Evolutionary conservation across 2,329 filamentous ascomycete genomes (phyloP).

Genomic region (Calonectria pseudoreteaudii): DNA sequence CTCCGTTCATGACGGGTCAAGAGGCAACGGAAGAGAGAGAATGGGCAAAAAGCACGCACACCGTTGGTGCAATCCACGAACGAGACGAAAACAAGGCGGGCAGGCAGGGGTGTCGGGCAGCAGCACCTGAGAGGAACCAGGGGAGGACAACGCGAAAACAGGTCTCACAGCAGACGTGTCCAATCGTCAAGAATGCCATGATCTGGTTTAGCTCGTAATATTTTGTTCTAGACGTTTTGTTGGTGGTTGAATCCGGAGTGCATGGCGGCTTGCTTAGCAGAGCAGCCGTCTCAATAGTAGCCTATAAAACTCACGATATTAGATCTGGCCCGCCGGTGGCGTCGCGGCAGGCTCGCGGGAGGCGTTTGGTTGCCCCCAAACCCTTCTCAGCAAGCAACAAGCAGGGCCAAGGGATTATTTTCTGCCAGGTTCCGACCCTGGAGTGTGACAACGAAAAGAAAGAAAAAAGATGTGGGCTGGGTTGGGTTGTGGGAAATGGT

Average conservation of each 20-base stretch:
- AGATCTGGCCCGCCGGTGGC: conserved; percentile 2
- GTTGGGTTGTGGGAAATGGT: neutral
- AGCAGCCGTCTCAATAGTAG: neutral
- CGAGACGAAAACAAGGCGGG: neutral
- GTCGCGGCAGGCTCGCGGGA: neutral
- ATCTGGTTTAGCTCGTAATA: neutral
- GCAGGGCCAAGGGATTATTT: neutral
- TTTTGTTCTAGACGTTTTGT: conserved; percentile 4
- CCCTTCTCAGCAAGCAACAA: neutral
- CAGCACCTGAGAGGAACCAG: conserved; percentile 12
- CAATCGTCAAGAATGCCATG: neutral
- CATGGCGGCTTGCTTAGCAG: neutral
- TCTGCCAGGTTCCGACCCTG: neutral
- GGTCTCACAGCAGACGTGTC: neutral
- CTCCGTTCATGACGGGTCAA: conserved; percentile 28
- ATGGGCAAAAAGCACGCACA: conserved; percentile 9
- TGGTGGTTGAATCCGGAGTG: neutral
- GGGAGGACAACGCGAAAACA: neutral
- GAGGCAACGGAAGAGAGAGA: neutral
- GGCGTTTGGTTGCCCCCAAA: neutral
- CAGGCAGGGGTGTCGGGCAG: conserved; percentile 22
- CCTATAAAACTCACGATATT: neutral
- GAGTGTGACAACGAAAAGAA: neutral
- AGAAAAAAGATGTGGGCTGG: neutral
- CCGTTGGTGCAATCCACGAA: conserved; percentile 5